Percentiles rank a stretch among this genome's conserved stretches.
Conservation (phyloP, 768 basidiomycete genomes). For the Gloeostereum incarnatum region DNA sequence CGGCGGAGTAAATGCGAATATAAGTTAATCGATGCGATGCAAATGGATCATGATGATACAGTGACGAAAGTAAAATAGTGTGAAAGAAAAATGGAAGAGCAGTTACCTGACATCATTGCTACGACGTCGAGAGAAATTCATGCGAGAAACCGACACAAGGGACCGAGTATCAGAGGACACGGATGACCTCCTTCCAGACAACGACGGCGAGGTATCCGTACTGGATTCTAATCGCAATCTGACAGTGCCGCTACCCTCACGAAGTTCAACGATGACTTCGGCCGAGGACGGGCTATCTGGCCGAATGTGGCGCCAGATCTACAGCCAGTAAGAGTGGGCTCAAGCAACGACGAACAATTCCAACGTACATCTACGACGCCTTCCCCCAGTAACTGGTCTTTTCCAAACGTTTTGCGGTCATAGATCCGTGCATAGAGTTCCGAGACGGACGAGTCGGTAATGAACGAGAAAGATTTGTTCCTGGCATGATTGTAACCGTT, state of each 20-base stretch:
- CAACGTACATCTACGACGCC: conserved; percentile 73
- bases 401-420: conserved; percentile 87
- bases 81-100: too few species aligned
- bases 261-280: conserved; percentile 63
- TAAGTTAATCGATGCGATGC: too few species aligned
- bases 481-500: conserved; percentile 26
- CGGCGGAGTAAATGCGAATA: too few species aligned
- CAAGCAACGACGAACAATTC: conserved; percentile 2
- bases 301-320: conserved; percentile 80
- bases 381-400: conserved; percentile 74
- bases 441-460: conserved; percentile 46
- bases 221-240: conserved; percentile 68
- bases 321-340: conserved; percentile 9
- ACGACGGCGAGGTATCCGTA: too few species aligned
- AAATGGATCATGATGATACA: too few species aligned
- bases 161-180: too few species aligned
- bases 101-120: too few species aligned
- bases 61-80: too few species aligned
- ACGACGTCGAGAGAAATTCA: too few species aligned
- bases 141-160: too few species aligned
- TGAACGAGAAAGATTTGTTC: conserved; percentile 79
- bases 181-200: too few species aligned
- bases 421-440: conserved; percentile 57
- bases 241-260: conserved; percentile 51
- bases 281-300: conserved; percentile 40